Percentiles rank a stretch among this genome's conserved stretches.
Evolutionary conservation across 129 eudicot genomes (phyloP).

Genomic region (Flaveria robusta): DNA sequence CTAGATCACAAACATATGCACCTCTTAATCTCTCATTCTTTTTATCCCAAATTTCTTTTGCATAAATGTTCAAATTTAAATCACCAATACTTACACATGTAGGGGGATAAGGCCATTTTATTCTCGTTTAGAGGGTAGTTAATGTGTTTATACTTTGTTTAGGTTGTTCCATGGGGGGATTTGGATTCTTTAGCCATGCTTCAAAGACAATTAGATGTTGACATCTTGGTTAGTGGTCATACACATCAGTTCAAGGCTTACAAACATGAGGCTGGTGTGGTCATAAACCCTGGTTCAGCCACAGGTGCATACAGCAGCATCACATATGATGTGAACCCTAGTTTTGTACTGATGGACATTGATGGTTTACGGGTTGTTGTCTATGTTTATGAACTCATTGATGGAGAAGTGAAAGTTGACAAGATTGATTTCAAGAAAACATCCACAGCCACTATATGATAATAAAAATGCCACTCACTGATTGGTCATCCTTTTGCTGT

Average conservation of each 20-base stretch:
- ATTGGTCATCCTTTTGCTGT: background rate
- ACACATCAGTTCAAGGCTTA: slow-evolving; percentile 98
- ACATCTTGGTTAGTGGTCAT: slow-evolving; percentile 93
- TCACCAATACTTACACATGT: background rate
- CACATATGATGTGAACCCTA: slow-evolving; percentile 94
- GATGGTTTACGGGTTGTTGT: slow-evolving; percentile 96
- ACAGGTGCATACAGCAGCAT: slow-evolving; percentile 97
- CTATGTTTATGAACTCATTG: slow-evolving; percentile 95
- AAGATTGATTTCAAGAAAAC: slow-evolving; percentile 98
- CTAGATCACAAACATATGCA: background rate
- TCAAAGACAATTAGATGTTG: slow-evolving; percentile 95
- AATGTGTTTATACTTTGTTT: background rate
- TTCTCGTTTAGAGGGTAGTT: background rate
- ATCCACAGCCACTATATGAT: slow-evolving; percentile 43
- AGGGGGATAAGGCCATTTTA: background rate
- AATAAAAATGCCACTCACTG: background rate
- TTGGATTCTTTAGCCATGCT: slow-evolving; percentile 98
- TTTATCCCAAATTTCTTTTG: background rate
- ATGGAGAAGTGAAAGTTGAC: slow-evolving; percentile 98
- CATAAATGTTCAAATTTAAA: background rate
- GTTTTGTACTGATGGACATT: slow-evolving; percentile 98
- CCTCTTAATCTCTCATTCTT: background rate
- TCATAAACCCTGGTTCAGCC: slow-evolving; percentile 97
- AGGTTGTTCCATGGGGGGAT: slow-evolving; percentile 99
- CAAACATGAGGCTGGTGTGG: slow-evolving; percentile 99